phyloP scores from a whole-genome alignment of 164 flowering plant genomes.

The Brasenia schreberi region DNA sequence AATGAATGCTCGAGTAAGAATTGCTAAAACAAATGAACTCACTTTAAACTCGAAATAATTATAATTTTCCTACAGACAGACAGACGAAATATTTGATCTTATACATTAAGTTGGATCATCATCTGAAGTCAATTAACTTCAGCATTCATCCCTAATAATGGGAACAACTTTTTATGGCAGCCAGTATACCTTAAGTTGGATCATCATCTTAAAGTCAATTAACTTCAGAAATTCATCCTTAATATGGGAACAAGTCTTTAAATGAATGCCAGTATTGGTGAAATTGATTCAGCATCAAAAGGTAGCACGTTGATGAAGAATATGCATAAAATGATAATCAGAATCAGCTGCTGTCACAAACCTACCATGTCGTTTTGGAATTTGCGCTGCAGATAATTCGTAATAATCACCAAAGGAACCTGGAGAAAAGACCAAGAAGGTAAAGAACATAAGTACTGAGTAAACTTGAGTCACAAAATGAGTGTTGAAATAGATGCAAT shows the following conservation, averaged over 20 bases:
- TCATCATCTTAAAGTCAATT: background rate
- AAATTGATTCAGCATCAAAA: too few species aligned
- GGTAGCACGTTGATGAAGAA: background rate
- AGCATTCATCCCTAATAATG: too few species aligned
- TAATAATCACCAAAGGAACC: slow-evolving; percentile 81
- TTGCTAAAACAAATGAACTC: too few species aligned
- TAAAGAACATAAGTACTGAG: background rate
- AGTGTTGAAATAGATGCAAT: background rate
- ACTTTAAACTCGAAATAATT: too few species aligned
- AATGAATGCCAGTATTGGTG: background rate
- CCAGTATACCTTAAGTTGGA: background rate
- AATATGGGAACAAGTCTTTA: background rate
- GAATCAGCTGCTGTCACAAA: background rate
- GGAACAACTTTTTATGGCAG: too few species aligned
- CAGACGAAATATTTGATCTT: too few species aligned
- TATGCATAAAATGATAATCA: background rate
- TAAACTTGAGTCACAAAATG: background rate
- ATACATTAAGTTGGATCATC: too few species aligned
- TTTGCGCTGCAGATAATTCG: slow-evolving; percentile 63
- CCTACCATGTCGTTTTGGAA: slow-evolving; percentile 73
- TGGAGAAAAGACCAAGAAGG: slow-evolving; percentile 13
- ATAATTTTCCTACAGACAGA: too few species aligned
- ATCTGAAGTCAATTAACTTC: too few species aligned
- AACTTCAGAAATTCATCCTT: background rate
- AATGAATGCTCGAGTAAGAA: too few species aligned